Percentiles rank a stretch among this genome's conserved stretches.
Evolutionary conservation across 805 yeast genomes (phyloP).

Genomic region (Metschnikowia santaceciliae): DNA sequence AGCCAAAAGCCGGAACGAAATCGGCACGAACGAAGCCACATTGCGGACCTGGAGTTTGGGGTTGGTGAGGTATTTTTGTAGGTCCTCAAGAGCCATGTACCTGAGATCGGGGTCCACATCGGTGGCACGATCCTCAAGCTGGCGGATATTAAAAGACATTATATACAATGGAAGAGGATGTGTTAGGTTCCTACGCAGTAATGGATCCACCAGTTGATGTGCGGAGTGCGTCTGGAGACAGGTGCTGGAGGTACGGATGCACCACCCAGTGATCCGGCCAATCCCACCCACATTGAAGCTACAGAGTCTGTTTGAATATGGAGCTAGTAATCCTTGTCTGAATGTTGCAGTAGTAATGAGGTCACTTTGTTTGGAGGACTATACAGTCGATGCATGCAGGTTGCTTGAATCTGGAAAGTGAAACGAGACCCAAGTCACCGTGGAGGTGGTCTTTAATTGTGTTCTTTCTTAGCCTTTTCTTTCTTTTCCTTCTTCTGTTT

Average conservation of each 20-base stretch:
- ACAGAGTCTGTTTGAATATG: no score
- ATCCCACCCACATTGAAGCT: not conserved
- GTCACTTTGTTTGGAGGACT: not conserved
- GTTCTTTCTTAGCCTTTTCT: constrained; percentile 21
- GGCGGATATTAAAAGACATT: constrained; percentile 23
- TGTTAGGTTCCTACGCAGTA: not conserved
- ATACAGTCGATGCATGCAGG: not conserved
- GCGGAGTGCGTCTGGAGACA: not conserved
- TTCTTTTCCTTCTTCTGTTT: constrained; percentile 19
- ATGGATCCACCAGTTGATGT: not conserved
- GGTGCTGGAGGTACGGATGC: not conserved
- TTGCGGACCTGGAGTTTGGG: constrained; percentile 22
- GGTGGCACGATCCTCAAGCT: constrained; percentile 42
- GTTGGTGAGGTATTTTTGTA: constrained; percentile 31
- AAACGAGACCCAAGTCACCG: no score
- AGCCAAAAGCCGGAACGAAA: constrained; percentile 42
- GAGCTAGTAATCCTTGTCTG: no score
- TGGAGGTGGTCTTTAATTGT: not conserved
- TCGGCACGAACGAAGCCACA: constrained; percentile 33
- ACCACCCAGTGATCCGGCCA: not conserved
- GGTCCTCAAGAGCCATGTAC: constrained; percentile 80
- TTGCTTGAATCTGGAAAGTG: not conserved
- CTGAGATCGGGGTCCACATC: constrained; percentile 79
- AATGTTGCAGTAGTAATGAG: not conserved
- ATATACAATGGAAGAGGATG: not conserved